phyloP scores from a whole-genome alignment of 768 basidiomycete species.

The Rubroboletus satanas region DNA sequence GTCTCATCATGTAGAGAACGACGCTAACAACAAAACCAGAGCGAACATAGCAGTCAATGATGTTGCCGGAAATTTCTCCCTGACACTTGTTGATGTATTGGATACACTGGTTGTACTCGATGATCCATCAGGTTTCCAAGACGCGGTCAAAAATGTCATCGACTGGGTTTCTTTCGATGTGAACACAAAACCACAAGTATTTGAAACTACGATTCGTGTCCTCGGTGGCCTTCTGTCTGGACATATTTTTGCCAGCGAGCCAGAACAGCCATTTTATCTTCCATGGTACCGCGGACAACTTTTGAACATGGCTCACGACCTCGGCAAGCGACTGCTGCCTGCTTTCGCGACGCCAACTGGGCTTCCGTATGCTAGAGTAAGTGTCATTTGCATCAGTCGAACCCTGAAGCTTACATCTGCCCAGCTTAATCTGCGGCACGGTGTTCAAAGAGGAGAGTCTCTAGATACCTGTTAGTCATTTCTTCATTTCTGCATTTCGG shows the following conservation, averaged over 20 bases:
- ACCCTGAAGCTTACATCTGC: constrained; percentile 1
- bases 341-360: constrained; percentile 92
- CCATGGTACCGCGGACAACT: constrained; percentile 85
- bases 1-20: constrained; percentile 3
- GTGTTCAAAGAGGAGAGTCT: constrained; percentile 71
- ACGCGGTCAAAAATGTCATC: constrained; percentile 80
- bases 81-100: constrained; percentile 77
- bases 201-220: constrained; percentile 94
- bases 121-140: constrained; percentile 74
- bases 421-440: constrained; percentile 81
- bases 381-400: constrained; percentile 2
- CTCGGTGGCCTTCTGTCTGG: constrained; percentile 87
- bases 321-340: constrained; percentile 81
- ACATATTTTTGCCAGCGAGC: constrained; percentile 73
- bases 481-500: constrained; percentile 11
- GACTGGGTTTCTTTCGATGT: constrained; percentile 86
- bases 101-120: constrained; percentile 89
- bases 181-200: constrained; percentile 95
- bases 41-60: constrained; percentile 82
- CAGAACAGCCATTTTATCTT: constrained; percentile 64
- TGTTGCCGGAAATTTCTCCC: constrained; percentile 89
- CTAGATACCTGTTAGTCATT: constrained; percentile 73
- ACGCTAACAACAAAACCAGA: constrained; percentile 31
- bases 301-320: constrained; percentile 76
- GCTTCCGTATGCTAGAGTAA: constrained; percentile 84